Base-by-base conservation (phyloP, 2,329 filamentous ascomycete genomes). In the Oidium heveae region DNA sequence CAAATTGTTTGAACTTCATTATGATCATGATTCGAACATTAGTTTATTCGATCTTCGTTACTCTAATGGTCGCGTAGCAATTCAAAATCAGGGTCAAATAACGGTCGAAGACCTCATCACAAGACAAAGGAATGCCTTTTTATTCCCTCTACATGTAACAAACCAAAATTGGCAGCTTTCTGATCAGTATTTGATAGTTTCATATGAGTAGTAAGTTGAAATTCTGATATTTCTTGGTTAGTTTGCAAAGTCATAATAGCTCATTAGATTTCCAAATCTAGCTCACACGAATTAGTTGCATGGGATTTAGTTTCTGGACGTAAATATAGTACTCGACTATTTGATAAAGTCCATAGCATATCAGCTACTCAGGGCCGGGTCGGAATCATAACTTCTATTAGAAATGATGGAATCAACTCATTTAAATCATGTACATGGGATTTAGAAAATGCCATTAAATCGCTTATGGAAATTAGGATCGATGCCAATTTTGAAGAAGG, bases 31-130 rank as follows among this genome's bases (percentile, higher is more conserved):
- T n/a, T 41, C 24, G 6, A 28, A 6, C 3, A 28, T 50, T 37
- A 22, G 43, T 13, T 15, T 46, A 12, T 34, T 39, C 50, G 33
- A 53, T 18, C 33, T 52, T 33, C 56, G 58, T 44, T 62, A 61
- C 37, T 58, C 56, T n/a, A 59, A 60, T 49, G 60, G 59, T 15
- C 59, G 57, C 37, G 37, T 63, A 37, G 60, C 59, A n/a, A 56
- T 44, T 46, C 9, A 44, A 52, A 16, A 22, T 22, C 6, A 28
- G 18, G 46, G 47, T 16, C 56, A 37, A 1, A 56, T 62, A 15
- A 9, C 43, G 20, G 55, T 61, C 18, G 56, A 54, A 54, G 52
- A 55, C 50, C 50, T 60, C n/a, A 53, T 32, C 44, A 57, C 59
- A 1, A 39, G 56, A 32, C 16, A 20, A 6, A 34, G 43, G 9